Evolutionary conservation across 2,329 filamentous ascomycete genomes (phyloP), one percentile per base, ranked within the genome.

Genomic region (Apiospora pterosperma): DNA sequence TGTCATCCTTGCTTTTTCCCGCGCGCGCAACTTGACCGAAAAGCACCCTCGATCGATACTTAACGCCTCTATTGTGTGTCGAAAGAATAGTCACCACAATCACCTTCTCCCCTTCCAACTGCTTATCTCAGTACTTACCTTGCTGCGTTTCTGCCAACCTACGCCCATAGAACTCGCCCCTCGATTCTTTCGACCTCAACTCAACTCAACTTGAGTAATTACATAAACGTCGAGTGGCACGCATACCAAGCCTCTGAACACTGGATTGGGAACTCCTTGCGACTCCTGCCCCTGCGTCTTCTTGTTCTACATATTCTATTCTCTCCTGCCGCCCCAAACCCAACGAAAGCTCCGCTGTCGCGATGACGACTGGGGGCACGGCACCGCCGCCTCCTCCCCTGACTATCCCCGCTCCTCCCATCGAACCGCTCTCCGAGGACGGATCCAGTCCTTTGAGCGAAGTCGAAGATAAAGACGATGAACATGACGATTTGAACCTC

Each of bases 391-490:
- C 82, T 73, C 81, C 81, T 71, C 78, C 84, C 74, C 78, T 80
- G 70, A 78, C 80, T 71, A 81, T 82, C 69, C 80, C 82, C 71
- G 81, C 83, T 67, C 81, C 84, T 61, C 74, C 74, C 65, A 78
- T 79, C 68, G 77, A 81, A 66, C 73, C 77, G 61, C 78, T 79
- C 68, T 85, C 85, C 72, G 80, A 81, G 67, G 85, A 89, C 72
- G 92, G 91, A 62, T 97, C 94, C 42, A 98, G 95, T 78, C 96
- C 93, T 73, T 84, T 98, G 71, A 97, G 93, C 80, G 95, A 97
- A 72, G 92, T 97, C 64, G 93, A 94, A 73, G 92, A 97, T 72
- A 88, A 88, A 72, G 89, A 92, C 67, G 85, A 82, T 52, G 90
- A 92, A 62, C 88, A 91, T 68, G 90, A 90, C 62, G 85, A 85